Conservation (phyloP, 805 yeast species). For the Candida ortonii region DNA sequence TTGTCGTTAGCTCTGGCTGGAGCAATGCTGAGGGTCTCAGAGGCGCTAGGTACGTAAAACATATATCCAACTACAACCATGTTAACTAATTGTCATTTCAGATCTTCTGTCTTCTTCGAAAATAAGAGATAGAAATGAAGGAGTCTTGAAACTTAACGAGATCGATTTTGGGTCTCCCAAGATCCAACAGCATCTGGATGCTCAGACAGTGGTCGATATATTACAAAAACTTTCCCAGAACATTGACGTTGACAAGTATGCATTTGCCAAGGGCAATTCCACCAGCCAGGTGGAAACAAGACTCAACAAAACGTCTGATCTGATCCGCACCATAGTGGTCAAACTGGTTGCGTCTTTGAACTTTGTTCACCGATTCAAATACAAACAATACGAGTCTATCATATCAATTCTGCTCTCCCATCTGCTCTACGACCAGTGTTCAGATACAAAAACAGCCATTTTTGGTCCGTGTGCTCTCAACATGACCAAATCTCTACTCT, state of each 20-base stretch:
- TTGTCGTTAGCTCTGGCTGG: no score
- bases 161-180: constrained; percentile 23
- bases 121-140: constrained; percentile 54
- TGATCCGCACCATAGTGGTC: constrained; percentile 18
- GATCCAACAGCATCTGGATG: constrained; percentile 20
- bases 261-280: constrained; percentile 22
- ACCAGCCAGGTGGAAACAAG: constrained; percentile 24
- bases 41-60: constrained; percentile 3
- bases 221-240: constrained; percentile 20
- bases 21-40: no score
- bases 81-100: constrained; percentile 6
- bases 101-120: constrained; percentile 45
- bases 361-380: constrained; percentile 21
- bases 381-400: constrained; percentile 28
- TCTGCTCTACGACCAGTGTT: constrained; percentile 13
- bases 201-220: constrained; percentile 11
- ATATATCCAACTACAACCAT: neutral
- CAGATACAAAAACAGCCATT: constrained; percentile 3
- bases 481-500: constrained; percentile 27
- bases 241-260: constrained; percentile 21
- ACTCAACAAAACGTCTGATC: constrained; percentile 22
- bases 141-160: constrained; percentile 39
- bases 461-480: constrained; percentile 33
- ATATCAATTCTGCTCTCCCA: constrained; percentile 19
- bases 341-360: constrained; percentile 13